Conservation (phyloP, 23 red algal genomes). For the Chondrus crispus region DNA sequence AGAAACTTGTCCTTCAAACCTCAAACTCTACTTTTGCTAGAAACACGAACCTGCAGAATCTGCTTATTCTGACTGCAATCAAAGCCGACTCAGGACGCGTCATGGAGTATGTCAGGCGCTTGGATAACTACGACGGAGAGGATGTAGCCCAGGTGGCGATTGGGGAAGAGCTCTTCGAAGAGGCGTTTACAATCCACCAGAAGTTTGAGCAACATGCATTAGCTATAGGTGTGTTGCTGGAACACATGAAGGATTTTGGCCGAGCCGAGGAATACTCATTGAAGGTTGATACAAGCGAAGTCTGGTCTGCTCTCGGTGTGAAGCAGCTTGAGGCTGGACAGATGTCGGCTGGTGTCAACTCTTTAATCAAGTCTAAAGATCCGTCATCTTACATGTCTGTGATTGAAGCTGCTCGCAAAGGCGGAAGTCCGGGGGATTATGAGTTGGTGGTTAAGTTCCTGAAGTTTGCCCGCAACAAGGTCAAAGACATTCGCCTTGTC, state of each 20-base stretch:
- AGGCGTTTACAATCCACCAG: constrained; percentile 87
- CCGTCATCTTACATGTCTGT: constrained; percentile 74
- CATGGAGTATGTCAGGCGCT: constrained; percentile 91
- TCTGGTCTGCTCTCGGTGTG: constrained; percentile 83
- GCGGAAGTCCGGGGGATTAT: constrained; percentile 71
- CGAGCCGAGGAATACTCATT: constrained; percentile 87
- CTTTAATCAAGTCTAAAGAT: constrained; percentile 84
- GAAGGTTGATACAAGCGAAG: constrained; percentile 70
- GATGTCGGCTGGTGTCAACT: constrained; percentile 80
- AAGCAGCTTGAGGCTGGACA: constrained; percentile 72
- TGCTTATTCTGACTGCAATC: constrained; percentile 96
- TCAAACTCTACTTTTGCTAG: constrained; percentile 76
- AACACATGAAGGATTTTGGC: constrained; percentile 80
- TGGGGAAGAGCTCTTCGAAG: constrained; percentile 80
- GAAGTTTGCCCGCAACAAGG: constrained; percentile 91
- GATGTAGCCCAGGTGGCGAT: constrained; percentile 83
- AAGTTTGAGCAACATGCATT: constrained; percentile 81
- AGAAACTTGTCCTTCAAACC: constrained; percentile 89
- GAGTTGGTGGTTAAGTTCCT: constrained; percentile 87
- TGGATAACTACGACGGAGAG: constrained; percentile 92
- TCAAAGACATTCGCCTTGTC: constrained; percentile 80
- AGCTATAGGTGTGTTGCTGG: constrained; percentile 75
- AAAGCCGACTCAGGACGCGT: constrained; percentile 80
- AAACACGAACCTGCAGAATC: constrained; percentile 95
- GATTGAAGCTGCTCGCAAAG: constrained; percentile 66